Evolutionary conservation across 1,139 yeast species (phyloP), one percentile per base, ranked within the genome.

Genomic region (Suhomyces yuchorum): DNA sequence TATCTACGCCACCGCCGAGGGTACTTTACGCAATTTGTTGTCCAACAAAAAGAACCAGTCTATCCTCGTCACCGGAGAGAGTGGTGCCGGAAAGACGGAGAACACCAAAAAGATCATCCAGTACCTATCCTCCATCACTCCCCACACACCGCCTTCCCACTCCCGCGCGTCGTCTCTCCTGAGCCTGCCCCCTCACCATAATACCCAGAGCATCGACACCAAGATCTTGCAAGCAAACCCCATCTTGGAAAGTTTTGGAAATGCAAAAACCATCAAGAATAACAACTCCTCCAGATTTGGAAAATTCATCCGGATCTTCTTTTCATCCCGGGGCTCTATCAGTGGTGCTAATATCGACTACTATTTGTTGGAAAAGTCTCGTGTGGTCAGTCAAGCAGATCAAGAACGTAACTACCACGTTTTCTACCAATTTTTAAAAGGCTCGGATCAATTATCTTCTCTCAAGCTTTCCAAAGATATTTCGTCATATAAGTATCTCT

Each of bases 71-170:
- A 95, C 99, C 1, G 99, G 99, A 52, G 99, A 95, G 65, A 87
- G 96, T 24, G 99, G 99, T 52, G 99, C 99, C 0, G 99, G 99
- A 49, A 93, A 93, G 65, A 93, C 99, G 0, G 99, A 93, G 68
- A 93, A 90, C 58, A 93, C 99, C n/a, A 93, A 93, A 66, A 90
- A 88, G 61, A 92, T 93, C 51, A 87, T 95, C 55, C 98, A 92
- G 65, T 93, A 91, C 66, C 75, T 95, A 48, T 90, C 97, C 0
- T 84, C 92, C 6, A 84, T 90, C 36, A 83, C 93, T 1, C 56
- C 51, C 12, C 42, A 30, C 23, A 44, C 48, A 12, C 20, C 8
- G 17, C 3, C 36, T 14, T 11, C 43, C n/a, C 40, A 15, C 12
- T 23, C 41, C 3, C 23, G 24, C 6, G 23, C 42, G 8, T 17